Conservation (phyloP, 108 stramenopile genomes). For the Cyclotella kingstonii region DNA sequence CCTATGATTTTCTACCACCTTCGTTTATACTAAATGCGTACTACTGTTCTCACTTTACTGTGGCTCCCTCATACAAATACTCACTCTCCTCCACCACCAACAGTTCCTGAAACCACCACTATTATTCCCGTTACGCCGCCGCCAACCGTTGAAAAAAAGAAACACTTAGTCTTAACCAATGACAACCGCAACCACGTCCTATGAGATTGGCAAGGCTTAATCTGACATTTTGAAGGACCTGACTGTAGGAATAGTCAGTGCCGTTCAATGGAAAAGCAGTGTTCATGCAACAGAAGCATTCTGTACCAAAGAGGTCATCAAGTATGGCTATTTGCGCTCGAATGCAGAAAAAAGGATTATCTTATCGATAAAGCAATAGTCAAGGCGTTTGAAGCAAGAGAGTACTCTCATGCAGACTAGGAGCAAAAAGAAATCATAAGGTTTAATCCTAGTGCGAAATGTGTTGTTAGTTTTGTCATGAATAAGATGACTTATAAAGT, state of each 20-base stretch:
- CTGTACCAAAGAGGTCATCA: constrained; percentile 48
- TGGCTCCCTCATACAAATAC: no score
- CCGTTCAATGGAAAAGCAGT: constrained; percentile 72
- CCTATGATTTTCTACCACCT: no score
- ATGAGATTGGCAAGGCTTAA: constrained; percentile 67
- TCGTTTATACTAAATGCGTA: no score
- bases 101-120: no score
- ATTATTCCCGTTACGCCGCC: no score
- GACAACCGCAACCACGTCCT: no score
- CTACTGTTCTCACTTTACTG: no score
- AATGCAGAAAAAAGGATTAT: constrained; percentile 82
- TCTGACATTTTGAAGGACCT: constrained; percentile 64
- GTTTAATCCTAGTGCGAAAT: constrained; percentile 57
- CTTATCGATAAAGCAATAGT: constrained; percentile 76
- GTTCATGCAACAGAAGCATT: constrained; percentile 51
- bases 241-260: constrained; percentile 47
- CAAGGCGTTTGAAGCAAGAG: constrained; percentile 25
- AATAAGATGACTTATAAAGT: constrained; percentile 17
- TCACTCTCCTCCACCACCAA: no score
- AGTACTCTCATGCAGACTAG: no score
- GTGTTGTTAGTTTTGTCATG: constrained; percentile 54
- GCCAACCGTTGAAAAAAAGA: no score
- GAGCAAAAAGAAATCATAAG: constrained; percentile 52
- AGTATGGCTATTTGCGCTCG: constrained; percentile 51
- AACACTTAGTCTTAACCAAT: no score